Percentiles rank a stretch among this genome's conserved stretches.
Evolutionary conservation across 2,329 filamentous ascomycete species (phyloP).

Genomic region (Beauveria sp.): DNA sequence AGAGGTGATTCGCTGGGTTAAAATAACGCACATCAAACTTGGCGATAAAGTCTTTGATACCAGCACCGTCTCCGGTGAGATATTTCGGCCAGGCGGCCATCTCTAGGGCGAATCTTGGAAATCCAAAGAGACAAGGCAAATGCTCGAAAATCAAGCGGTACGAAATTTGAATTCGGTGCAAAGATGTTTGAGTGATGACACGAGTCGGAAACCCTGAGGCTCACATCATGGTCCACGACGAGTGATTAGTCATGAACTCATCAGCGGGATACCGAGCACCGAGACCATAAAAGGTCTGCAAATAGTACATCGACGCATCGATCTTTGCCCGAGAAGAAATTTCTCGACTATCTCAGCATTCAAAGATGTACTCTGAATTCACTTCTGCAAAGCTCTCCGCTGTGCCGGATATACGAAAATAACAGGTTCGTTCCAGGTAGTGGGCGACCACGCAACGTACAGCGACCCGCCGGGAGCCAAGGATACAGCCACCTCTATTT

Average conservation of each 20-base stretch:
- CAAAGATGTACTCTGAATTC: no score
- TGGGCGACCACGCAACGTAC: neutral
- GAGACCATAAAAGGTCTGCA: no score
- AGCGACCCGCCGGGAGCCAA: neutral
- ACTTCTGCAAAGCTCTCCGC: neutral
- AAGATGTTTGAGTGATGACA: neutral
- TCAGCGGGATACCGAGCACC: neutral
- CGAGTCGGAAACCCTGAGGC: neutral
- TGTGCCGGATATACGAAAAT: no score
- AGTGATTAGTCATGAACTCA: slow-evolving; percentile 4
- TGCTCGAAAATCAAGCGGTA: neutral
- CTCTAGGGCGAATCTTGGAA: neutral
- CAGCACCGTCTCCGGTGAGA: slow-evolving; percentile 70
- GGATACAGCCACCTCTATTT: no score
- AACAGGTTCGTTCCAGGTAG: neutral
- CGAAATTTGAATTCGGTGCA: neutral
- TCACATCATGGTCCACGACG: neutral
- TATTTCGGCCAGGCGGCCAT: slow-evolving; percentile 41
- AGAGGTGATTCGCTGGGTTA: neutral
- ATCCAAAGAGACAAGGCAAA: neutral
- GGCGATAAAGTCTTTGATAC: slow-evolving; percentile 76
- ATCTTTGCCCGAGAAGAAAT: neutral
- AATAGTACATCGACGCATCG: neutral
- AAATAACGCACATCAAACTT: slow-evolving; percentile 74
- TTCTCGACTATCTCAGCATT: no score